Base-by-base conservation (phyloP, 768 basidiomycete species). In the Podaxis sp. region DNA sequence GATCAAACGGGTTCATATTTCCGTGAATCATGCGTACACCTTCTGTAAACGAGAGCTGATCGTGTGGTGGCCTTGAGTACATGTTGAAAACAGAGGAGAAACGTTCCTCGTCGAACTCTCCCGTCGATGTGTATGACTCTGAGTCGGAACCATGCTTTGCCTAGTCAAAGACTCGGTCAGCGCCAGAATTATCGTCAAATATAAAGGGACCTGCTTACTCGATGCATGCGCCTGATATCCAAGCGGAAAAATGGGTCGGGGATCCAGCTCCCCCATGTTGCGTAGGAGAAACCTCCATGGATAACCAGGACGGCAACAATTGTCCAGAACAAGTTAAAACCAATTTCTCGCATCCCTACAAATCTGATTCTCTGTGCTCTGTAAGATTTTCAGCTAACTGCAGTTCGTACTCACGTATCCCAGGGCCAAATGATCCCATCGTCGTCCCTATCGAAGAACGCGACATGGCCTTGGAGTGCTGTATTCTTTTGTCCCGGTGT, bases 371-470 rank as follows among this genome's bases (percentile, higher is more conserved):
- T 30, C 19, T 1, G 30, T 60, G n/a, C 49, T 64, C 33, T 36
- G 13, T 54, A 63, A 33, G 60, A 53, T 28, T 33, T 15, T 24
- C 11, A 33, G 39, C 28, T 17, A 64, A 19, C 12, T 24, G 24
- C 54, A 12, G n/a, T 0, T 12, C 26, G 48, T 12, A 71, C 76
- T 62, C 62, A 81, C 79, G 80, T 82, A 66, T 82, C 80, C 12
- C 42, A 64, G 5, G 80, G 80, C 77, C 79, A 81, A 61, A 82
- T 81, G 44, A 80, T 71, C 4, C 80, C 81, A 66, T 81, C 81
- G 26, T 67, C 64, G 68, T 82, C 80, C 36, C 63, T 64, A 72
- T 82, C 81, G 65, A 81, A 81, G 71, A 80, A 82, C 39, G 77
- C 76, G 66, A 78, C 76, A 64, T 81, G 81, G 15, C 66, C 66